These are phyloP conservation scores for Adenanthera pavonina DNA, from an alignment of 306 rosid genomes.

Conservation along the genomic window DNA sequence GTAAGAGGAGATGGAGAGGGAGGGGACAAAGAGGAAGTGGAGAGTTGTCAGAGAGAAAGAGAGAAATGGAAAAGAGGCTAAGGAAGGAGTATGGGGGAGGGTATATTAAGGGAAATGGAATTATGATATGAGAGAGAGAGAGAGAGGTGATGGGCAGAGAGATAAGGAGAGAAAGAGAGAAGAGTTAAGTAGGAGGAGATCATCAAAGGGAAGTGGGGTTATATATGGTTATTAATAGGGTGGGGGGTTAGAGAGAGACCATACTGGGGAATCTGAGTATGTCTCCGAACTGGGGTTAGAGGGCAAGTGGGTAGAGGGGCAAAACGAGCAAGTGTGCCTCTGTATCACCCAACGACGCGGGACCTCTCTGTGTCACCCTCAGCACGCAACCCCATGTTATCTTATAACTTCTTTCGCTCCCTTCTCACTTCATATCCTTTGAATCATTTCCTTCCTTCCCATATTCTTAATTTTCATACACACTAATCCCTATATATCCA, in stretches of 20 bases:
- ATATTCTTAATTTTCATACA: not conserved
- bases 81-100: not conserved
- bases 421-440: not conserved
- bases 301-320: conserved; percentile 50
- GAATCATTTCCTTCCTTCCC: not conserved
- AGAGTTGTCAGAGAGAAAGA: conserved; percentile 13
- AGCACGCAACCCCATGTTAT: conserved; percentile 67
- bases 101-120: not conserved
- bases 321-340: conserved; percentile 39
- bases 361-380: conserved; percentile 57
- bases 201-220: too few species aligned
- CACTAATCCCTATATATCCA: too few species aligned
- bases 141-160: conserved; percentile 28
- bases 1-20: not conserved
- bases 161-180: conserved; percentile 1
- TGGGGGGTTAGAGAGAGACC: conserved; percentile 31
- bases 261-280: conserved; percentile 33
- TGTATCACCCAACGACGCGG: conserved; percentile 50
- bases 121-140: not conserved
- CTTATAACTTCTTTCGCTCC: not conserved
- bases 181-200: not conserved
- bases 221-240: conserved; percentile 41
- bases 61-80: not conserved
- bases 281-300: conserved; percentile 57
- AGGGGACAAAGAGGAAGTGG: conserved; percentile 10